A percentile compares a stretch with the other conserved stretches of the same genome.
Evolutionary conservation across 345 rosid genomes (phyloP).

Genomic region (Murraya koenigii): DNA sequence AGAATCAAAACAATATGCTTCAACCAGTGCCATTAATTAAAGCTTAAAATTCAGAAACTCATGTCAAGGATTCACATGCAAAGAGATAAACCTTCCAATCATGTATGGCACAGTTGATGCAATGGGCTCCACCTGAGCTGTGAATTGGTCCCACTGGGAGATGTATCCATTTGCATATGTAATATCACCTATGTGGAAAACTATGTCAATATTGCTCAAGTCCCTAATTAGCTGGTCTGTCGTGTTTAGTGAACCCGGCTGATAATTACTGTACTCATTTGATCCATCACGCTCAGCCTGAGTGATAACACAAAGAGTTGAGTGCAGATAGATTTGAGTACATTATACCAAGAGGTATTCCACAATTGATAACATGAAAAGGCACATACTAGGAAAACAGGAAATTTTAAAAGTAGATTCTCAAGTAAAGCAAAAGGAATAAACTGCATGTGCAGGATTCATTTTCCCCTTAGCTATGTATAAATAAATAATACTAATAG

Average conservation of each 20-base stretch:
- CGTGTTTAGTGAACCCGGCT: constrained; percentile 71
- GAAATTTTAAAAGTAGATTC: background rate
- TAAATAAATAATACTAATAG: background rate
- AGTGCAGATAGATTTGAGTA: background rate
- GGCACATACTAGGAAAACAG: background rate
- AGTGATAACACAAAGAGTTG: constrained; percentile 13
- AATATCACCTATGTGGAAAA: constrained; percentile 76
- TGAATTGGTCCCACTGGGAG: constrained; percentile 90
- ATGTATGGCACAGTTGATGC: constrained; percentile 67
- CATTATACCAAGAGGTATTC: no score
- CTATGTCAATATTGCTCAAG: constrained; percentile 55
- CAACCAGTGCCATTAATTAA: background rate
- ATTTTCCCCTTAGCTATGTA: background rate
- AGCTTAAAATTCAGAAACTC: background rate
- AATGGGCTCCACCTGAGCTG: constrained; percentile 75
- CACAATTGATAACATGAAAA: no score
- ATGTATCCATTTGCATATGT: constrained; percentile 70
- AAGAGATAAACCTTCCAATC: constrained; percentile 58
- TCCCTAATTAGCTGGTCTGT: constrained; percentile 72
- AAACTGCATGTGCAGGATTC: background rate
- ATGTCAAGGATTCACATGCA: background rate
- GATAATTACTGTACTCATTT: constrained; percentile 65
- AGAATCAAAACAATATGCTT: constrained; percentile 11
- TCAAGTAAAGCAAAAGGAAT: background rate
- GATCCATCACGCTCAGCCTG: constrained; percentile 87